Conservation (phyloP, 805 yeast genomes). For the Metschnikowia noctiluminum region DNA sequence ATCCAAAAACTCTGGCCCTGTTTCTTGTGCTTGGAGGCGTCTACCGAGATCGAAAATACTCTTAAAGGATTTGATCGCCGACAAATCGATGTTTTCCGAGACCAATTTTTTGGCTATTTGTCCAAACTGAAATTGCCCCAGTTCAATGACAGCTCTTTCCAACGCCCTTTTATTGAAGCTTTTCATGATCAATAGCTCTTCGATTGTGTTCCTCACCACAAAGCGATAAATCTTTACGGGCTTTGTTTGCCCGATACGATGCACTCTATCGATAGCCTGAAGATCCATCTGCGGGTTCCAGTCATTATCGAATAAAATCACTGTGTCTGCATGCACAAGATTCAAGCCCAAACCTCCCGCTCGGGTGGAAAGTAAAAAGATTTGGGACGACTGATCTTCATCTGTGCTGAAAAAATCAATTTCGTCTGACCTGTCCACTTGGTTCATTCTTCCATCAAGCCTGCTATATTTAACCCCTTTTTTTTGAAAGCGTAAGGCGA, state of each 20-base stretch:
- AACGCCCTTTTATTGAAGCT: slow-evolving; percentile 78
- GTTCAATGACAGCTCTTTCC: slow-evolving; percentile 61
- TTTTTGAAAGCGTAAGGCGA: slow-evolving; percentile 68
- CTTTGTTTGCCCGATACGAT: slow-evolving; percentile 83
- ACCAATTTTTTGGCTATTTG: slow-evolving; percentile 27
- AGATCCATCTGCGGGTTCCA: slow-evolving; percentile 98
- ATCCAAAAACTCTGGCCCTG: slow-evolving; percentile 3
- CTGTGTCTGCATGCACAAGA: slow-evolving; percentile 83
- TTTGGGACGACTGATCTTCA: slow-evolving; percentile 22
- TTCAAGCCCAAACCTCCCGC: slow-evolving; percentile 96
- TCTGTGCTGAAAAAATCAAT: slow-evolving; percentile 49
- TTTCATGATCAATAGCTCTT: slow-evolving; percentile 72
- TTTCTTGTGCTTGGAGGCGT: slow-evolving; percentile 14
- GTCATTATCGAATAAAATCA: slow-evolving; percentile 84
- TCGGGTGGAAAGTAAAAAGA: slow-evolving; percentile 82
- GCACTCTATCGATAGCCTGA: slow-evolving; percentile 95
- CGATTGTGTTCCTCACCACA: slow-evolving; percentile 74
- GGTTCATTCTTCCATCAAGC: slow-evolving; percentile 73
- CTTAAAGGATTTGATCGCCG: slow-evolving; percentile 8
- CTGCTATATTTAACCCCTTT: slow-evolving; percentile 49
- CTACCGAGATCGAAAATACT: slow-evolving; percentile 5
- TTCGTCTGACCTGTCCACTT: slow-evolving; percentile 60
- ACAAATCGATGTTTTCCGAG: slow-evolving; percentile 15
- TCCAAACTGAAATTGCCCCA: slow-evolving; percentile 31
- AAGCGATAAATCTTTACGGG: slow-evolving; percentile 84